A percentile compares a stretch with the other conserved stretches of the same genome.
These are phyloP conservation scores for Penicillium concentricum DNA, from an alignment of 2,329 filamentous ascomycete genomes.

Conservation along the genomic window DNA sequence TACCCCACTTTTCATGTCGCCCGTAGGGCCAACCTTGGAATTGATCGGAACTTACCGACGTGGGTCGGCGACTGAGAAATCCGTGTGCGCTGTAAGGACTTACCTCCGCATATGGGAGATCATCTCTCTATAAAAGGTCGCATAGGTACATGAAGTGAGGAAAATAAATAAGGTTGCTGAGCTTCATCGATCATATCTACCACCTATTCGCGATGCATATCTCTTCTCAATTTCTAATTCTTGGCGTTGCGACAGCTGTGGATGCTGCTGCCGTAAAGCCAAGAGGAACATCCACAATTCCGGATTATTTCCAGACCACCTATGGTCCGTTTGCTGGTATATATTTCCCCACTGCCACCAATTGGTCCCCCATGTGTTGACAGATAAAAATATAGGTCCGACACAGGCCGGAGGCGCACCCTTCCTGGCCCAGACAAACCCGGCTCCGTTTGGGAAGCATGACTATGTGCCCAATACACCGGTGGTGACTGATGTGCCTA, in stretches of 20 bases:
- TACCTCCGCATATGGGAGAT: neutral
- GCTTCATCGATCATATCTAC: neutral
- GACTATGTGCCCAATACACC: conserved; percentile 68
- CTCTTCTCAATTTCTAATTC: neutral
- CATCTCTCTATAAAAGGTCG: neutral
- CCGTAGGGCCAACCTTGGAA: neutral
- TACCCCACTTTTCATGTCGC: neutral
- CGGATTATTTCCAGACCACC: neutral
- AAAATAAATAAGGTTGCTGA: neutral
- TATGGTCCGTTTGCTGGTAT: neutral
- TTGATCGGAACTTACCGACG: neutral
- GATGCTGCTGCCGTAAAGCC: neutral
- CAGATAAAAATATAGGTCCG: neutral
- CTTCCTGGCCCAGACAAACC: conserved; percentile 70
- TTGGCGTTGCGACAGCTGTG: neutral
- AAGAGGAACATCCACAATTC: neutral
- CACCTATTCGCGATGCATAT: neutral
- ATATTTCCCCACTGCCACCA: neutral
- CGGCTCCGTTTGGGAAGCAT: conserved; percentile 60
- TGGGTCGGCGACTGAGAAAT: neutral
- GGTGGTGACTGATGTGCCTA: conserved; percentile 68
- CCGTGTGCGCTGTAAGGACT: too few relatives aligned
- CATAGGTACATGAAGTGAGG: neutral
- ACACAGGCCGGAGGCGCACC: conserved; percentile 63
- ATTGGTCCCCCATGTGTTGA: neutral